A percentile compares a stretch with the other conserved stretches of the same genome.
Conservation (phyloP, 164 flowering plant species). For the Umbilicus rupestris region DNA sequence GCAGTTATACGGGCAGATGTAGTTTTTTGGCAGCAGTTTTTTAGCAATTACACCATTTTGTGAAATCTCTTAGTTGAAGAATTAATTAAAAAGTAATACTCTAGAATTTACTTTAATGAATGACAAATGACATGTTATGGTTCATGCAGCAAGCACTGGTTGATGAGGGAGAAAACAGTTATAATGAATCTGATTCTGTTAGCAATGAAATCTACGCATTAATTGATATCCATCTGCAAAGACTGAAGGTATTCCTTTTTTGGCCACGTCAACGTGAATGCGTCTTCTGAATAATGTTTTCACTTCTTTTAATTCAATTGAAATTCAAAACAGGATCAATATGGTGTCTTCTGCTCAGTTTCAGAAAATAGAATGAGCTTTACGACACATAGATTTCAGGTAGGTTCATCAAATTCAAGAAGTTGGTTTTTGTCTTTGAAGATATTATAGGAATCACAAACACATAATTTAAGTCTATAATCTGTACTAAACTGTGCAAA, state of each 20-base stretch:
- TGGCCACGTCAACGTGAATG: not conserved
- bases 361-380: conserved; percentile 43
- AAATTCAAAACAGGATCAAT: conserved; percentile 40
- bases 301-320: not conserved
- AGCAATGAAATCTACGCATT: conserved; percentile 40
- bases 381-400: conserved; percentile 62
- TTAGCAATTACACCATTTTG: too few relatives aligned
- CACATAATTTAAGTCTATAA: too few relatives aligned
- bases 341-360: conserved; percentile 37
- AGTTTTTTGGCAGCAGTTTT: too few relatives aligned
- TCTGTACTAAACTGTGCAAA: not conserved
- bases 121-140: not conserved
- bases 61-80: too few relatives aligned
- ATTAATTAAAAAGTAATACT: not conserved
- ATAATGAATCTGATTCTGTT: conserved; percentile 23
- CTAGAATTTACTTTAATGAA: not conserved
- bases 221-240: conserved; percentile 48
- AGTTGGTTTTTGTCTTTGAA: not conserved
- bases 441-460: not conserved
- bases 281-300: not conserved
- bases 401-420: conserved; percentile 11
- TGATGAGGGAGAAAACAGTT: conserved; percentile 77
- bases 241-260: conserved; percentile 48
- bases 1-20: too few relatives aligned
- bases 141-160: conserved; percentile 80